These are phyloP conservation scores for Sarcodon aspratus DNA, from an alignment of 768 basidiomycete genomes.

Conservation along the genomic window DNA sequence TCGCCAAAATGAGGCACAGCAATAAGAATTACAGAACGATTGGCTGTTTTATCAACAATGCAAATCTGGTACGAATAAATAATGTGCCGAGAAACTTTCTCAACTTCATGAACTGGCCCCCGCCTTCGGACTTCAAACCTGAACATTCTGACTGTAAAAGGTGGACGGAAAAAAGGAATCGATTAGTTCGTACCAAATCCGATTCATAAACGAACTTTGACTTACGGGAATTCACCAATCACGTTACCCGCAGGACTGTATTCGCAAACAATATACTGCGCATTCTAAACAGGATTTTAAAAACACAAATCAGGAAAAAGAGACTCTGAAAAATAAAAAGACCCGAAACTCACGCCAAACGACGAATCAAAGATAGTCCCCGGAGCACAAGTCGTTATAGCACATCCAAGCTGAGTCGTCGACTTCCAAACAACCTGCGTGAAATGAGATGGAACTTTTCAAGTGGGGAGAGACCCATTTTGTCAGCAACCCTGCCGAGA, in stretches of 20 bases:
- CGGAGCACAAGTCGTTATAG: constrained; percentile 32
- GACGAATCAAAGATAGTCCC: constrained; percentile 43
- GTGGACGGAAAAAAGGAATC: not conserved
- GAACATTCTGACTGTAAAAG: constrained; percentile 19
- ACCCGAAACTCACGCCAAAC: constrained; percentile 34
- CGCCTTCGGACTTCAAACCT: constrained; percentile 6
- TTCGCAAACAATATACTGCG: constrained; percentile 59
- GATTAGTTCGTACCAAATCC: not conserved
- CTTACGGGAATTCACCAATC: constrained; percentile 48
- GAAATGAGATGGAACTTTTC: constrained; percentile 42
- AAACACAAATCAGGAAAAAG: not conserved
- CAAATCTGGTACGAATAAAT: too few relatives aligned
- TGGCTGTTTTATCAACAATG: too few relatives aligned
- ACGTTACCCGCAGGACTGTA: constrained; percentile 57
- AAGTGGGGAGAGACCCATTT: not conserved
- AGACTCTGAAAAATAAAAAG: not conserved
- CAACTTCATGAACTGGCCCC: too few relatives aligned
- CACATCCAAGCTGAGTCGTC: constrained; percentile 54
- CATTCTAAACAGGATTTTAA: constrained; percentile 22
- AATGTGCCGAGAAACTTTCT: too few relatives aligned
- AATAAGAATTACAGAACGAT: too few relatives aligned
- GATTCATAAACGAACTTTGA: not conserved
- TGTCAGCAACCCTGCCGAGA: not conserved
- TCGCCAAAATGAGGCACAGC: too few relatives aligned
- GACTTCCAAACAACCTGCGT: constrained; percentile 60